A percentile compares a stretch with the other conserved stretches of the same genome.
Conservation (phyloP, 371 early-diverging fungal genomes). For the Mucor circinelloides region DNA sequence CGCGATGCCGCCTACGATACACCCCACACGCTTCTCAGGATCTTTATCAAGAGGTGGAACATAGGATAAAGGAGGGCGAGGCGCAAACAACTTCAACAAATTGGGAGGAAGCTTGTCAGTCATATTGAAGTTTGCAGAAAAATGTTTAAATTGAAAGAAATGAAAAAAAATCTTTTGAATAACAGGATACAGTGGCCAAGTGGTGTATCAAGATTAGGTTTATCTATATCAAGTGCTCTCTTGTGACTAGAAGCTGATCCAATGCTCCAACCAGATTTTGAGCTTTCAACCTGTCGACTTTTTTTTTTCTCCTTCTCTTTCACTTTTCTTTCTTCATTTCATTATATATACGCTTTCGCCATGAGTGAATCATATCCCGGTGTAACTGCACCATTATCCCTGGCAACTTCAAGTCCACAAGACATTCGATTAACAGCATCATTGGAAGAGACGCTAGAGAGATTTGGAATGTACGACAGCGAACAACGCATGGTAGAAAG, state of each 20-base stretch:
- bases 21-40: conserved; percentile 64
- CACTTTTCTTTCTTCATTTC: background rate
- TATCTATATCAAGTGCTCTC: background rate
- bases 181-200: too few relatives aligned
- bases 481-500: conserved; percentile 1
- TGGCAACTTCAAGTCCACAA: conserved; percentile 25
- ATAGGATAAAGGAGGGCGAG: conserved; percentile 83
- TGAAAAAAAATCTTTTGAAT: background rate
- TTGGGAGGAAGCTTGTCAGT: conserved; percentile 83
- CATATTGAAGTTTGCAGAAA: conserved; percentile 43
- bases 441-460: conserved; percentile 9
- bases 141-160: background rate
- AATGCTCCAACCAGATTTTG: background rate
- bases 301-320: background rate
- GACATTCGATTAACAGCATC: conserved; percentile 32
- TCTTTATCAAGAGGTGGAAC: conserved; percentile 77
- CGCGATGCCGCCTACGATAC: conserved; percentile 69
- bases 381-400: conserved; percentile 19
- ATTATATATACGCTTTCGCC: background rate
- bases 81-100: conserved; percentile 88
- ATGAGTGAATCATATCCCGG: conserved; percentile 15
- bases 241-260: background rate
- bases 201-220: too few relatives aligned
- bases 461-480: conserved; percentile 22
- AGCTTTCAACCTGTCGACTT: background rate